Evolutionary conservation across 495 filamentous ascomycete species (phyloP), one percentile per base, ranked within the genome.

Genomic region (Penicillium tannophilum): DNA sequence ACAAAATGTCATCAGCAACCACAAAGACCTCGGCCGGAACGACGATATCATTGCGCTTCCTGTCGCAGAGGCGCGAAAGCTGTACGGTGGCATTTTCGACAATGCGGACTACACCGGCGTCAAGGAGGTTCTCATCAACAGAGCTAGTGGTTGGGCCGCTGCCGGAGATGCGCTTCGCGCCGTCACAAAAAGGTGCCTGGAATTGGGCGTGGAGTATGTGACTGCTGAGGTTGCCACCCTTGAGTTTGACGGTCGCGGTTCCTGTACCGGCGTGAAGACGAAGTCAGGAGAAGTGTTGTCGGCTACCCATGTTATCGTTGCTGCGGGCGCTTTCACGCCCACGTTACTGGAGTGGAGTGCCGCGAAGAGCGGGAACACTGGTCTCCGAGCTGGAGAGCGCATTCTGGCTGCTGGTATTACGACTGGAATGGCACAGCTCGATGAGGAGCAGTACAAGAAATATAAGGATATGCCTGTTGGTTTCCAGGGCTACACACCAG

Each of bases 61-160:
- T 4, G 72, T 81, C 8, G 72, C 76, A 4, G 76, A 85, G 63
- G 76, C 71, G 3, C 65, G 63, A 17, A 71, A 67, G 42, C 58
- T 76, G 28, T 84, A 78, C 54, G 77, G 70, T 5, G 82, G 84
- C 0, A 26, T 86, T 9, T 85, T 85, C 55, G 75, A 75, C 0
- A 70, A 79, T 43, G 78, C 82, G 0, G 77, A 87, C 59, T 86
- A 84, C 44, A 73, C 65, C 0, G 82, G 76, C 5, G 75, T 83
- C 1, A 75, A 79, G 54, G 75, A 82, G 41, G 66, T 78, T 8
- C 66, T 79, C 2, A 59, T 83, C 9, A 88, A 88, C 59, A 68
- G 70, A 24, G 76, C 66, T 11, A 82, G 82, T 71, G 86, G 86
- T 0, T 88, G 84, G 82, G 85, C 81, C 0, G 84, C 82, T n/a